Conservation (phyloP, 2,329 filamentous ascomycete genomes). For the Nothopassalora personata region DNA sequence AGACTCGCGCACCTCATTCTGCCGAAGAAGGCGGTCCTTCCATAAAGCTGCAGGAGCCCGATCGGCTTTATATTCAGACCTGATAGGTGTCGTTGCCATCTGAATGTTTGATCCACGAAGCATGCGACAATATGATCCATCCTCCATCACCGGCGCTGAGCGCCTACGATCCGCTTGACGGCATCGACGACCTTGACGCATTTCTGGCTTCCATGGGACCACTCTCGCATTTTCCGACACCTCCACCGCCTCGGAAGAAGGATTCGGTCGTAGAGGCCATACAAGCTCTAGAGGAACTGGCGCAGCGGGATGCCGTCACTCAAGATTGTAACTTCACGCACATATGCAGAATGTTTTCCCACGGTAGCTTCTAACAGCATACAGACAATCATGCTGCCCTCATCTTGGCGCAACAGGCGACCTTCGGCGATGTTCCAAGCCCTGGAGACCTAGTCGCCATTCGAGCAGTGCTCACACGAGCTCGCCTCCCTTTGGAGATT, state of each 20-base stretch:
- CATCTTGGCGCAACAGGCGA: slow-evolving; percentile 18
- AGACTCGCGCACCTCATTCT: background rate
- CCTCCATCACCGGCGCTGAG: slow-evolving; percentile 30
- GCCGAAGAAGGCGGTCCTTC: background rate
- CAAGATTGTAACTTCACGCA: slow-evolving; percentile 1
- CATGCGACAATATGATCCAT: slow-evolving; percentile 6
- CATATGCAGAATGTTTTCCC: background rate
- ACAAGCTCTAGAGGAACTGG: slow-evolving; percentile 17
- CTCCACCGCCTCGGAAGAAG: slow-evolving; percentile 26
- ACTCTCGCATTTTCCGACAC: slow-evolving; percentile 30
- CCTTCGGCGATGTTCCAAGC: slow-evolving; percentile 4
- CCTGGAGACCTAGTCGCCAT: slow-evolving; percentile 17
- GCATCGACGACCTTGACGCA: slow-evolving; percentile 31
- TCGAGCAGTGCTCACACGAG: slow-evolving; percentile 22
- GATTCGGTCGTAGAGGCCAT: slow-evolving; percentile 12
- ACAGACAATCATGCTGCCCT: slow-evolving; percentile 18
- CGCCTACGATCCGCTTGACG: slow-evolving; percentile 28
- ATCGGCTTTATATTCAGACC: background rate
- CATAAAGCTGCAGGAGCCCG: background rate
- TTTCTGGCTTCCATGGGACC: slow-evolving; percentile 26
- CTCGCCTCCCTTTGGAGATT: slow-evolving; percentile 25
- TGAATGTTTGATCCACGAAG: background rate
- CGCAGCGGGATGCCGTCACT: background rate
- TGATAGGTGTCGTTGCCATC: background rate
- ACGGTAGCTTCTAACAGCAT: background rate